phyloP scores from a whole-genome alignment of 306 rosid species.

The barrel medic (Medicago truncatula) region DNA sequence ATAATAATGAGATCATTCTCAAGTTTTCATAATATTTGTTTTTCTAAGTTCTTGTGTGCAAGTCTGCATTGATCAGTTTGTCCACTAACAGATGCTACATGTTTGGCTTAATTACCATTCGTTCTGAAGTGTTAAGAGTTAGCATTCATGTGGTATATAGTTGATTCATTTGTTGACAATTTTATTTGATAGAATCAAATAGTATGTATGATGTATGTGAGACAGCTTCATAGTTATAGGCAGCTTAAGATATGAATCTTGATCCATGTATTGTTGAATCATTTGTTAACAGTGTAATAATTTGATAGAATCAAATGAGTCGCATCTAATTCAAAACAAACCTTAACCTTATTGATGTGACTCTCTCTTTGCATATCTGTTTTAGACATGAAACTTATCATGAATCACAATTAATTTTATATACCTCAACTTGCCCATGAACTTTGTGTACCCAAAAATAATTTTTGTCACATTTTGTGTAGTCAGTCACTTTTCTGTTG shows the following conservation, averaged over 20 bases:
- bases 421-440: not conserved
- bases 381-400: not conserved
- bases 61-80: too few relatives aligned
- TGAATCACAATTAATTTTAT: not conserved
- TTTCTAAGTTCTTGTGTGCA: too few relatives aligned
- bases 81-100: not conserved
- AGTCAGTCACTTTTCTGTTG: not conserved
- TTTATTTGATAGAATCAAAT: not conserved
- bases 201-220: not conserved
- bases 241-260: not conserved
- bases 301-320: not conserved
- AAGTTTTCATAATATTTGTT: too few relatives aligned
- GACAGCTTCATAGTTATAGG: not conserved
- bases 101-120: not conserved
- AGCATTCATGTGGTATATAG: not conserved
- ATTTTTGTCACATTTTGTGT: not conserved
- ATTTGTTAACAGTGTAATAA: slow-evolving; percentile 9
- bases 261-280: not conserved
- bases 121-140: not conserved
- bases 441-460: not conserved
- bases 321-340: too few relatives aligned
- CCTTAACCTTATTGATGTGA: too few relatives aligned
- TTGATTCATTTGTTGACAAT: not conserved
- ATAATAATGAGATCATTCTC: too few relatives aligned
- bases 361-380: not conserved